These are phyloP conservation scores for Tetrapisispora taiwanensis DNA, from an alignment of 805 yeast species.

Conservation along the genomic window DNA sequence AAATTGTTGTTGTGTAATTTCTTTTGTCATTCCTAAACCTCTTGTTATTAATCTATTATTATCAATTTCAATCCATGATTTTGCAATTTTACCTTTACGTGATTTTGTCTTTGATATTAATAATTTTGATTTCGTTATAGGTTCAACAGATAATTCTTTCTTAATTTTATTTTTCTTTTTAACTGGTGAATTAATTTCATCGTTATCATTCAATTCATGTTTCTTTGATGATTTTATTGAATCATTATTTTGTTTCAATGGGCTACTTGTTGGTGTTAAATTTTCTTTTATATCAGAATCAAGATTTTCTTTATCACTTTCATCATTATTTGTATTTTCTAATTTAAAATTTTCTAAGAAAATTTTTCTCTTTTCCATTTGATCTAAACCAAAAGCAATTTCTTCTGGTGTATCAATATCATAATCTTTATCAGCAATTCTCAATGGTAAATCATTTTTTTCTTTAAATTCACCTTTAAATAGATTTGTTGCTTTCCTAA, in stretches of 20 bases:
- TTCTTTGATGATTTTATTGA: not conserved
- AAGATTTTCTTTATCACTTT: not conserved
- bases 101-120: not conserved
- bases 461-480: conserved; percentile 9
- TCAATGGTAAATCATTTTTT: conserved; percentile 10
- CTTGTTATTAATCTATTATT: not conserved
- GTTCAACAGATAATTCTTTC: not conserved
- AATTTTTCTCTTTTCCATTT: conserved; percentile 17
- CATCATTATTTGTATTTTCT: not conserved
- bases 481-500: conserved; percentile 23
- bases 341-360: conserved; percentile 13
- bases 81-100: not conserved
- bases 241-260: conserved; percentile 1
- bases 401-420: conserved; percentile 26
- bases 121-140: not conserved
- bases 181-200: not conserved
- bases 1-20: conserved; percentile 18
- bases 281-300: not conserved
- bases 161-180: not conserved
- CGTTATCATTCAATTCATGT: not conserved
- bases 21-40: not conserved
- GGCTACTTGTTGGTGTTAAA: not conserved
- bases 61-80: conserved; percentile 1
- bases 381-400: conserved; percentile 20
- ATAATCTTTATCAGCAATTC: conserved; percentile 9